Base-by-base conservation (phyloP, 257 asterid species). In the Apocynum venetum region DNA sequence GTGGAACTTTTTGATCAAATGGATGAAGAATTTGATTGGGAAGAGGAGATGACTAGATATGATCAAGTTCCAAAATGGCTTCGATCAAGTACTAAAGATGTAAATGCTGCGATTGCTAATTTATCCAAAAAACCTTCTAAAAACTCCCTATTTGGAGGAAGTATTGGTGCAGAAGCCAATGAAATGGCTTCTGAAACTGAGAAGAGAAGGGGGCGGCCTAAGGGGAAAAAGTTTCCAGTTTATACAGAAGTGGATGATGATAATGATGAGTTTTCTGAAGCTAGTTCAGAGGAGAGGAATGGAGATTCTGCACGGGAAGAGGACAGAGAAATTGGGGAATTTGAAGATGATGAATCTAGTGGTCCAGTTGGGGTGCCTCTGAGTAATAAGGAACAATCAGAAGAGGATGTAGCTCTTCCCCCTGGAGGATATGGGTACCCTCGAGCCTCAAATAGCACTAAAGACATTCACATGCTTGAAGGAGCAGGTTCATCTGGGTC, bases 21-120 rank as follows among this genome's bases (percentile, higher is more conserved):
- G 98, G 99, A 96, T 80, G 99, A 93, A 83, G 99, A 96, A 73
- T 68, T 90, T 71, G 97, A 92, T 73, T 96, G 99, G 99, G 85
- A 87, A 38, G 98, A 89, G 80, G 99, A 93, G 72, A 92, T 93
- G 98, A 89, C 94, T 59, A 90, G 90, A 78, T 93, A 87, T 68
- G 96, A 93, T 81, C 87, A 96, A 82, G 97, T 96, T 68, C 99
- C 99, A 36, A 75, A 89, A 84, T 96, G 99, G 99, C 91, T 96
- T 82, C 96, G 99, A 68, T 91, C 97, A 74, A 82, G 87, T 80
- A 84, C 96, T 4, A 88, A 84, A 80, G 99, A 96, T 78, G 99
- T 96, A 75, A 92, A 93, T 83, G 74, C 83, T 25, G 81, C 97
- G 35, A 74, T 93, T 72, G 88, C 92, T 82, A 89, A 85, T 70